These are phyloP conservation scores for Thelephora aurantiotincta DNA, from an alignment of 768 basidiomycete genomes.

Conservation along the genomic window DNA sequence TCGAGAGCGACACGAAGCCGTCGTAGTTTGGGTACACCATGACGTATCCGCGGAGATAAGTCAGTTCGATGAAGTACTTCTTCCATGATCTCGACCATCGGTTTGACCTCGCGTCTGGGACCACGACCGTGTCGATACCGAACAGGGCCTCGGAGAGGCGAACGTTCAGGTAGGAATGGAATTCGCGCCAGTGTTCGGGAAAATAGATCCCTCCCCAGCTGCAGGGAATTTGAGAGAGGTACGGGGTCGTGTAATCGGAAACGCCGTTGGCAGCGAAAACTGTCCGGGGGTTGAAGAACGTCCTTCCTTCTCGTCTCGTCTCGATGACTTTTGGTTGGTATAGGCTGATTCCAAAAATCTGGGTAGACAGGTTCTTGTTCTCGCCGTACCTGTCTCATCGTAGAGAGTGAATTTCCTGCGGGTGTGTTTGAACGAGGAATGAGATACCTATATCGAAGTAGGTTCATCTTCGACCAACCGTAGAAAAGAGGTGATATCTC, in stretches of 20 bases:
- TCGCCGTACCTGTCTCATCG: conserved; percentile 38
- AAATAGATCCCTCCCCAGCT: conserved; percentile 92
- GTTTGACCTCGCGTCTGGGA: conserved; percentile 70
- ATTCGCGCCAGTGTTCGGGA: conserved; percentile 79
- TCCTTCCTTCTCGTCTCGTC: conserved; percentile 51
- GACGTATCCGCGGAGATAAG: conserved; percentile 66
- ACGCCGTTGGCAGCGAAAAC: conserved; percentile 34
- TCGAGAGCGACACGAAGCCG: conserved; percentile 61
- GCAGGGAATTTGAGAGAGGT: conserved; percentile 78
- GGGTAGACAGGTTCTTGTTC: conserved; percentile 22
- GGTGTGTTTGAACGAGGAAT: conserved; percentile 12
- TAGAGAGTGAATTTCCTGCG: neutral
- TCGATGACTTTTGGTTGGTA: conserved; percentile 82
- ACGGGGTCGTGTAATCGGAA: conserved; percentile 42
- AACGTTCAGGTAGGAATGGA: conserved; percentile 61
- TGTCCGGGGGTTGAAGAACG: conserved; percentile 47
- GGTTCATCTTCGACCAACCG: conserved; percentile 72
- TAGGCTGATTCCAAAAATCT: conserved; percentile 68
- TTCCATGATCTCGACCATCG: conserved; percentile 79
- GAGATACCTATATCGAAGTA: conserved; percentile 51
- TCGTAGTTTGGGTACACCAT: conserved; percentile 86
- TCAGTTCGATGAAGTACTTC: conserved; percentile 78
- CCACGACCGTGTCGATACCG: conserved; percentile 30
- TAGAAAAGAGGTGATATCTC: conserved; percentile 78
- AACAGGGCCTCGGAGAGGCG: conserved; percentile 45